A percentile compares a stretch with the other conserved stretches of the same genome.
These are phyloP conservation scores for Candida glaebosa DNA, from an alignment of 805 yeast species.

Conservation along the genomic window DNA sequence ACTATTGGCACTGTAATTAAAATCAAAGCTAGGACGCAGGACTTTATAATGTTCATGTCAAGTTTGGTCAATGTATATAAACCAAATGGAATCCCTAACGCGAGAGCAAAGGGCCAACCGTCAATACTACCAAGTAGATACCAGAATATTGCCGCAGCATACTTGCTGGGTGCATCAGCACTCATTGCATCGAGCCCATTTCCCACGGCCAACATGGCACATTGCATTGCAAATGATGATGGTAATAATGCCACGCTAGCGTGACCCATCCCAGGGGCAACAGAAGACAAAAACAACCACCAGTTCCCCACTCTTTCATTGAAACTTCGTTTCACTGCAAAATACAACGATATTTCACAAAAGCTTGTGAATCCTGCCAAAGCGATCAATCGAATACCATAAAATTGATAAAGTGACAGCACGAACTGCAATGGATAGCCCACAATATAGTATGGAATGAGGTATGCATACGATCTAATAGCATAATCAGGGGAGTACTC, in stretches of 20 bases:
- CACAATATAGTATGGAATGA: slow-evolving; percentile 46
- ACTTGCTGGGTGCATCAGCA: background rate
- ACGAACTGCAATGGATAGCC: slow-evolving; percentile 18
- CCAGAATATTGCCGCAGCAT: slow-evolving; percentile 34
- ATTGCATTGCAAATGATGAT: slow-evolving; percentile 63
- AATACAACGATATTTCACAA: slow-evolving; percentile 53
- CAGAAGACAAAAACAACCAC: slow-evolving; percentile 59
- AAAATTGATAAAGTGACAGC: slow-evolving; percentile 39
- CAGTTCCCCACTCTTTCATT: slow-evolving; percentile 45
- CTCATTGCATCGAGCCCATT: slow-evolving; percentile 26
- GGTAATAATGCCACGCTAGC: slow-evolving; percentile 86
- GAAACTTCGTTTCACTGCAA: slow-evolving; percentile 34
- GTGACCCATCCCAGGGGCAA: slow-evolving; percentile 83
- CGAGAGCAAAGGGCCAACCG: slow-evolving; percentile 90
- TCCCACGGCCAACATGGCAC: slow-evolving; percentile 44
- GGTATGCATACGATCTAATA: slow-evolving; percentile 80
- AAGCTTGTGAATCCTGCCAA: slow-evolving; percentile 34
- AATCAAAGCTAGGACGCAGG: slow-evolving; percentile 11
- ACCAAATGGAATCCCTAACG: slow-evolving; percentile 59
- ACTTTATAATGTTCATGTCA: background rate
- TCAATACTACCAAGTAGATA: slow-evolving; percentile 65
- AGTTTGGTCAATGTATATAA: slow-evolving; percentile 22
- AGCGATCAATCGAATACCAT: slow-evolving; percentile 44
- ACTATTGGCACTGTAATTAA: slow-evolving; percentile 22
- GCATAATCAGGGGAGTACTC: slow-evolving; percentile 90